A percentile compares a stretch with the other conserved stretches of the same genome.
Evolutionary conservation across 257 asterid species (phyloP).

Genomic region (Gentiana straminea): DNA sequence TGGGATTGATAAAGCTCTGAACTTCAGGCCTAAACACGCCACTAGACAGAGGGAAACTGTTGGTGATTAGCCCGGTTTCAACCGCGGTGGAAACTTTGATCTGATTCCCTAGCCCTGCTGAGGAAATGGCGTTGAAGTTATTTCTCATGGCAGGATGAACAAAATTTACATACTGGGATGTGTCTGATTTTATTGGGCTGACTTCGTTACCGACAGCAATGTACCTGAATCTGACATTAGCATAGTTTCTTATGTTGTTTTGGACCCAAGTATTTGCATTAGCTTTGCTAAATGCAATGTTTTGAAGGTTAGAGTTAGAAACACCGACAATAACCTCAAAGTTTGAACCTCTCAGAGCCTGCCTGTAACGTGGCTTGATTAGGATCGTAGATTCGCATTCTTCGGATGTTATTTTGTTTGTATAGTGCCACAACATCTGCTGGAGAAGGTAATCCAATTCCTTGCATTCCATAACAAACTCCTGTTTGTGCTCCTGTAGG

Average conservation of each 20-base stretch:
- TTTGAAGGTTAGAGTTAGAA: constrained; percentile 21
- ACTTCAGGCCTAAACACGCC: constrained; percentile 12
- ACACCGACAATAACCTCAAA: constrained; percentile 22
- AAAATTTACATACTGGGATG: constrained; percentile 14
- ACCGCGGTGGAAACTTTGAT: constrained; percentile 27
- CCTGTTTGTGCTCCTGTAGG: constrained; percentile 20
- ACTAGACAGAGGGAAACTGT: constrained; percentile 14
- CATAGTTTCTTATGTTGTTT: constrained; percentile 33
- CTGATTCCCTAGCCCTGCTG: constrained; percentile 16
- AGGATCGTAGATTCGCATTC: constrained; percentile 27
- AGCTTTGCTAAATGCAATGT: constrained; percentile 26
- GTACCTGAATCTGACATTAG: constrained; percentile 27
- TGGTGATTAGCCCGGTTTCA: constrained; percentile 18
- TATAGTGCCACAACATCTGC: constrained; percentile 17
- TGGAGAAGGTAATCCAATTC: constrained; percentile 16
- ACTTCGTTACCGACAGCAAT: constrained; percentile 52
- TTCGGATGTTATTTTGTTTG: constrained; percentile 17
- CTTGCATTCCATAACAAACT: constrained; percentile 18
- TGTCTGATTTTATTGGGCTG: constrained; percentile 18
- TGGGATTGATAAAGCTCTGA: constrained; percentile 14
- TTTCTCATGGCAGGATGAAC: constrained; percentile 23
- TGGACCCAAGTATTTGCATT: constrained; percentile 50
- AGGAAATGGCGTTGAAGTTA: constrained; percentile 14
- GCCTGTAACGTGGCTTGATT: constrained; percentile 18
- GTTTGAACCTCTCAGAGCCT: constrained; percentile 23